Percentiles rank a stretch among this genome's conserved stretches.
phyloP scores from a whole-genome alignment of 1,284 basidiomycete species.

The Omphalotus olearius region DNA sequence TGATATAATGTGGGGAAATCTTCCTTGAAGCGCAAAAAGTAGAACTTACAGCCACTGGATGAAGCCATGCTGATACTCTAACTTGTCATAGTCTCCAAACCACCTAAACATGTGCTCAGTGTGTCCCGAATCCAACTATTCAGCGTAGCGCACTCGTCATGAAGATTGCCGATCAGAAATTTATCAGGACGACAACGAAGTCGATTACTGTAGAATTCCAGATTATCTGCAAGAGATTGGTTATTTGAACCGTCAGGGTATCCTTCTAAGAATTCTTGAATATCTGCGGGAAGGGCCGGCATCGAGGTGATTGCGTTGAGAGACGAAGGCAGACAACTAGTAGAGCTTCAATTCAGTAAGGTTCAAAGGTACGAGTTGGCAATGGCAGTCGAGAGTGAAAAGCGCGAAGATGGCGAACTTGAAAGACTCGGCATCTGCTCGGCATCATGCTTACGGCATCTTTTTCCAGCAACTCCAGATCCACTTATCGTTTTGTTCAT shows the following conservation, averaged over 20 bases:
- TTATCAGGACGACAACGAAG: slow-evolving; percentile 58
- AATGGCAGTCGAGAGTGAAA: too few relatives aligned
- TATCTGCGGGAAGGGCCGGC: slow-evolving; percentile 45
- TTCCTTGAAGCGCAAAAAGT: not conserved
- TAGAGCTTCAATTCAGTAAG: too few relatives aligned
- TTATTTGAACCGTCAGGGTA: slow-evolving; percentile 50
- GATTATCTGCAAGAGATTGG: slow-evolving; percentile 40
- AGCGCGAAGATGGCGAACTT: too few relatives aligned
- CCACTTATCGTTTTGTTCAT: too few relatives aligned
- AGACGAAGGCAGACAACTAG: too few relatives aligned
- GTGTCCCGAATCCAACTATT: slow-evolving; percentile 5
- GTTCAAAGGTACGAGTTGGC: too few relatives aligned
- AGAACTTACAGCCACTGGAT: slow-evolving; percentile 69
- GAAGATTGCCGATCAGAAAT: slow-evolving; percentile 58
- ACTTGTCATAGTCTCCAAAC: slow-evolving; percentile 54
- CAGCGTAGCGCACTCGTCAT: slow-evolving; percentile 40
- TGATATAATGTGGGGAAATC: not conserved
- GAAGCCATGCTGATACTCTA: slow-evolving; percentile 69
- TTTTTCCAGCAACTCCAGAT: too few relatives aligned
- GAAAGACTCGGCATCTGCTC: too few relatives aligned
- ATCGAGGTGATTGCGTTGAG: not conserved
- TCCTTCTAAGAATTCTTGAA: slow-evolving; percentile 56
- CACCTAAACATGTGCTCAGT: slow-evolving; percentile 38
- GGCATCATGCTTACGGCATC: too few relatives aligned
- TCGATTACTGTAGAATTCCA: slow-evolving; percentile 61